Base-by-base conservation (phyloP, 768 basidiomycete species). In the Psilocybe cubensis region DNA sequence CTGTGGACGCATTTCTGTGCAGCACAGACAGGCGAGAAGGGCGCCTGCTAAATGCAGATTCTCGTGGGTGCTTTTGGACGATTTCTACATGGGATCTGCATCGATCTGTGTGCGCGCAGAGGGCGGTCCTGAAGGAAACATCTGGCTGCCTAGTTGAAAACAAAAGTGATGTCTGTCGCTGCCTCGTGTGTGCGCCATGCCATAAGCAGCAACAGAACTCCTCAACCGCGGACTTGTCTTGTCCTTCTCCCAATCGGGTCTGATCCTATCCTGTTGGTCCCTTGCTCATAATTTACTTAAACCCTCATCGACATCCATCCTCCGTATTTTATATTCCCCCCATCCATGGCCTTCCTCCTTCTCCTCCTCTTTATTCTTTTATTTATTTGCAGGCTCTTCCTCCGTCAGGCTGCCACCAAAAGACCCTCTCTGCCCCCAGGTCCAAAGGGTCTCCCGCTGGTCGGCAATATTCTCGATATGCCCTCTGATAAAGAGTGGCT, bases 401-500 rank as follows among this genome's bases (percentile, higher is more conserved):
- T 61, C 76, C 54, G 63, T 71, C 57, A 66, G 58, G 33, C 54
- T 33, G 31, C 40, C 0, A 50, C 12, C 56, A 54, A 65, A 60
- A 51, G 57, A 25, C 62, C 61, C 35, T 66, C 76, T 7, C 73
- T 83, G 14, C 80, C 79, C 29, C 81, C 79, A 17, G 85, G 84
- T 12, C 85, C 85, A 0, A 76, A 70, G 51, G 79, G 79, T 41
- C 70, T 85, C 35, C 84, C 80, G 3, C 67, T 86, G 11, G 66
- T 86, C 24, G 86, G 85, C 12, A 86, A 82, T 59, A 62, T 82
- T 10, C 68, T 83, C 23, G 79, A 83, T 59, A 79, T 86, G 77
- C 80, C 84, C 27, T 65, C 68, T 12, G 74, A 76, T 29, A 71
- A 77, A 59, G 77, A 76, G 56, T 86, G 84, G 83, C 55, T 80